Base-by-base conservation (phyloP, 352 stramenopile genomes). In the Albugo candida region DNA sequence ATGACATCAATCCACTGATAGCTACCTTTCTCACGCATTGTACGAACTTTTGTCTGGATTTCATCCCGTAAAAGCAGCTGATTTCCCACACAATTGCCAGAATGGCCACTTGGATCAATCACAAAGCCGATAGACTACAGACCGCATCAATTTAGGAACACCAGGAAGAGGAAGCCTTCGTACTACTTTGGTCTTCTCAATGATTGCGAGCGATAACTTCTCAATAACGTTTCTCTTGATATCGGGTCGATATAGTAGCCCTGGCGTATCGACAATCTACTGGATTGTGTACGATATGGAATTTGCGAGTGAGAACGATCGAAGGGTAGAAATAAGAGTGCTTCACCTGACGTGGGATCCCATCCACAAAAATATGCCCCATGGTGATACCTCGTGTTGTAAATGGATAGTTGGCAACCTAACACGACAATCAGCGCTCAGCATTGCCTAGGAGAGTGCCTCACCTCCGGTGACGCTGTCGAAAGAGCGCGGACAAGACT, bases 381-480 rank as follows among this genome's bases (percentile, higher is more conserved):
- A 92, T 88, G 8, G 78, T 88, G 45, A 92, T 87, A 34, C 75
- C 78, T 16, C 78, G 69, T 13, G 78, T 92, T 24, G 78, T 92
- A 53, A 92, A 92, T 31, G 78, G 78, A 27, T 92, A 92, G 47
- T 92, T 92, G 11, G 78, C 75, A 36, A 91, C 71, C 76, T 89
- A 1, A 48, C 8, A 31, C 24, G 8, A 3, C 24, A 10, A 10
- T 31, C 3, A 8, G 24, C 8, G 24, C 40, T 19, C 0, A 51
- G 8, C 11, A 11, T 10, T 6, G 18, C 13, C 18, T 47, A 50
- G 19, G 11, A 40, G 43, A 13, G 6, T 35, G 21, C n/a, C 39
- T 8, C 41, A 85, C 77, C 67, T 88, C 70, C 13, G 78, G 78
- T 14, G 76, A 87, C 44, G 75, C 78, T 1, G 75, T 92, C 5